Evolutionary conservation across 345 rosid species (phyloP).

Genomic region (Pugionium dolabratum): DNA sequence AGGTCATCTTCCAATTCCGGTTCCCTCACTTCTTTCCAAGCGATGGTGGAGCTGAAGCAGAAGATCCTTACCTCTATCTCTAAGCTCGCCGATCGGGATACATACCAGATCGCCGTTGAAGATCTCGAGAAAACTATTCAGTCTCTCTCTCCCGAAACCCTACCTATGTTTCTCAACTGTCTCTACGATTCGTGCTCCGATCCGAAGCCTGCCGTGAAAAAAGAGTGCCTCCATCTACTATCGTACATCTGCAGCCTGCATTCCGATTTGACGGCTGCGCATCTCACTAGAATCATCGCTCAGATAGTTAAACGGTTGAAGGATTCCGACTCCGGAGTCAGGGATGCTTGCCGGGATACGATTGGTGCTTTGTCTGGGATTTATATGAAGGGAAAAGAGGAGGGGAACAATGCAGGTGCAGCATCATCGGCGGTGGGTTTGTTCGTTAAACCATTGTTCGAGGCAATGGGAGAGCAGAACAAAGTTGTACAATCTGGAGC

Average conservation of each 20-base stretch:
- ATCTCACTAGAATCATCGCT: conserved; percentile 67
- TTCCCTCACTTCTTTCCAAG: conserved; percentile 76
- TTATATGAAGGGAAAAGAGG: conserved; percentile 64
- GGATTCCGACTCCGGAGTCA: conserved; percentile 89
- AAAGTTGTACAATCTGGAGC: conserved; percentile 91
- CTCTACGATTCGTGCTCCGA: conserved; percentile 82
- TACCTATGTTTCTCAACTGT: conserved; percentile 87
- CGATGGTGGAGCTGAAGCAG: conserved; percentile 96
- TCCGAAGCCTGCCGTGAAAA: conserved; percentile 87
- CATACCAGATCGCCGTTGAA: conserved; percentile 89
- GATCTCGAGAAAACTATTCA: conserved; percentile 79
- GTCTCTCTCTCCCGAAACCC: conserved; percentile 68
- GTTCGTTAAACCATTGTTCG: conserved; percentile 86
- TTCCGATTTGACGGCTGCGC: conserved; percentile 64
- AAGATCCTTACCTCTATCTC: conserved; percentile 80
- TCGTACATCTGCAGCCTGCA: conserved; percentile 61
- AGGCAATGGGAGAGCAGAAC: conserved; percentile 98
- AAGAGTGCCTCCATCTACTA: conserved; percentile 75
- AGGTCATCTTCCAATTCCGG: conserved; percentile 50
- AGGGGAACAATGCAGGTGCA: conserved; percentile 31
- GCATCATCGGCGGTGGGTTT: conserved; percentile 59
- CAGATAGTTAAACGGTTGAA: conserved; percentile 76
- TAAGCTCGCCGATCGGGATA: conserved; percentile 93
- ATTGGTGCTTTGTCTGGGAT: conserved; percentile 68
- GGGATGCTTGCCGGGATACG: conserved; percentile 90